Evolutionary conservation across 139 green algal species (phyloP), one percentile per base, ranked within the genome.

Genomic region (Coelastrella sp.): DNA sequence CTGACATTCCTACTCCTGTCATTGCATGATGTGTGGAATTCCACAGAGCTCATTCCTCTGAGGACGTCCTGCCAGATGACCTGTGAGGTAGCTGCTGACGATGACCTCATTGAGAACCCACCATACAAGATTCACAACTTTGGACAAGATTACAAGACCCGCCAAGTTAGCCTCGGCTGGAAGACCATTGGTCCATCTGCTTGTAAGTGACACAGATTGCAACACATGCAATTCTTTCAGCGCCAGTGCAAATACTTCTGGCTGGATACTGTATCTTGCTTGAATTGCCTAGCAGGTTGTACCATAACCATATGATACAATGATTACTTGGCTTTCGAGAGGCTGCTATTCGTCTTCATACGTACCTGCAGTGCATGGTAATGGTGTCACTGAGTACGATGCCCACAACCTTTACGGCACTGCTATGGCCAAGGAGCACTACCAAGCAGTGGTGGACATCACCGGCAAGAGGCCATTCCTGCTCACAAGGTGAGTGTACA

Each of bases 391-490:
- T 8, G 74, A 91, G 50, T 92, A 92, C 40, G 86, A 92, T 64
- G 81, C 89, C 19, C 89, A 92, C 83, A 92, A 92, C 85, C 50
- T 92, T 35, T 92, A 86, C 40, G 88, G 87, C 66, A 40, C 83
- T 23, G 40, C 66, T 5, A 88, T 90, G 63, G 66, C 74, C 34
- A 23, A 63, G 25, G 57, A 45, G 3, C 88, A 83, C 37, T 35
- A 84, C 67, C 27, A 69, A 0, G 75, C 84, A 43, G 66, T 74
- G 2, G 48, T 32, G 3, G 19, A 77, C 15, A 62, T 87, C 71
- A 87, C 78, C 9, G 77, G 64, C 25, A 79, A 60, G 74, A 75
- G 89, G 37, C 89, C 89, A 13, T 92, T 92, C 63, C 45, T 92
- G 63, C 80, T 92, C 41, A 85, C 53, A 64, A 64, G 53, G 53